Evolutionary conservation across 1,284 basidiomycete genomes (phyloP), one percentile per base, ranked within the genome.

Genomic region (Phlebopus sp.): DNA sequence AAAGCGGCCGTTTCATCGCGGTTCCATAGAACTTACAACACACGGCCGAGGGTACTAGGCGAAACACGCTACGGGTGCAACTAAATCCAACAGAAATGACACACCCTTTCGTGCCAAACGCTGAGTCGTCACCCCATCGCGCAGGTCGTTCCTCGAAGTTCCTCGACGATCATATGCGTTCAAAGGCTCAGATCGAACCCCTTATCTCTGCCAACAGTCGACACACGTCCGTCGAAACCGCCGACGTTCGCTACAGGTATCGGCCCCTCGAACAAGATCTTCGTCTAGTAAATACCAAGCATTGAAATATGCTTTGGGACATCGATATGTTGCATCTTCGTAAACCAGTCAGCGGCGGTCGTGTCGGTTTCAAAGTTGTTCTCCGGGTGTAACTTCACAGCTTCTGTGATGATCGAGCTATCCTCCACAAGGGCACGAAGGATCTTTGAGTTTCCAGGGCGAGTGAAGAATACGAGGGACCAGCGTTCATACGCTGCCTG

Each of bases 221-320:
- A 71, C 97, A 99, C 71, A 99, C 97, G 8, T 93, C 93, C 11
- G 88, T 97, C 57, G 93, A 97, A 72, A 95, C 90, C 0, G 69
- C 83, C 42, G 90, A 94, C 68, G 93, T 96, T 47, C 91, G 97
- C 58, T 99, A 95, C 67, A 96, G 99, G 59, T 99, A 98, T 69
- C 94, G 97, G 64, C 96, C 96, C 0, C 81, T 99, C 42, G 97
- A 99, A 68, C n/a, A n/a, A n/a, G 96, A 99, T 66, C 84, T 99
- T 42, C 98, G 97, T 69, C 95, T 99, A 56, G 80, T 99, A 56
- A 96, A 99, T 72, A 99, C 96, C 50, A 99, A 97, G 90, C 90
- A 15, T 95, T 91, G 27, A 99, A 99, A n/a, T 66, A 99, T 99
- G 62, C 77, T 99, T 32, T 96, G 97, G 74, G 97, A 99, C 70